Evolutionary conservation across 257 asterid genomes (phyloP).

Genomic region (Thymus mandschuricus): DNA sequence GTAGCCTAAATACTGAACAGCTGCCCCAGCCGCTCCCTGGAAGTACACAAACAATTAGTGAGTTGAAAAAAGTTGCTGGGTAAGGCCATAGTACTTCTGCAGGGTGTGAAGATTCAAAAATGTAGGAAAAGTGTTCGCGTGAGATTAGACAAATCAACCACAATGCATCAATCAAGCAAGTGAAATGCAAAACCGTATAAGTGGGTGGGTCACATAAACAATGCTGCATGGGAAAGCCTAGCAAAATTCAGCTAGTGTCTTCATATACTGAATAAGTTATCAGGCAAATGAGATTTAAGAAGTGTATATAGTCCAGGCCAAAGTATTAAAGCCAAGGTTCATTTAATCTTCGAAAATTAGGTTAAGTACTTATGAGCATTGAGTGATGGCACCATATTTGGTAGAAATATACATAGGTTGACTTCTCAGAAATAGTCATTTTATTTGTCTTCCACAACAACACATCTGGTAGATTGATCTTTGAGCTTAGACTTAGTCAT

Average conservation of each 20-base stretch:
- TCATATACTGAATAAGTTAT: background rate
- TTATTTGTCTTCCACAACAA: background rate
- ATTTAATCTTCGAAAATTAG: constrained; percentile 5
- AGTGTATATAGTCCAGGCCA: background rate
- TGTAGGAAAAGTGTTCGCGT: constrained; percentile 15
- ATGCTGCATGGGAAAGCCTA: constrained; percentile 23
- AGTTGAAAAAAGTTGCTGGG: constrained; percentile 10
- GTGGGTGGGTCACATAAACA: background rate
- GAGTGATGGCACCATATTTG: constrained; percentile 2
- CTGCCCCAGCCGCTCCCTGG: constrained; percentile 95
- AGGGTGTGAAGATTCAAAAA: constrained; percentile 27
- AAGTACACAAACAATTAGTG: constrained; percentile 42
- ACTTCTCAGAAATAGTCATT: constrained; percentile 10
- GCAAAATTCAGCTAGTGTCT: constrained; percentile 16
- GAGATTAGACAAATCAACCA: constrained; percentile 13
- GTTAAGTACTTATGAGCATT: background rate
- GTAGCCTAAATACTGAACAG: constrained; percentile 93
- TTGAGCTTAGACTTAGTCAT: background rate
- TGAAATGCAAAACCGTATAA: constrained; percentile 10
- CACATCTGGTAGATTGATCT: background rate
- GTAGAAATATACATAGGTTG: background rate
- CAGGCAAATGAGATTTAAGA: constrained; percentile 3
- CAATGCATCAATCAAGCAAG: background rate
- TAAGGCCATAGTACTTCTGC: constrained; percentile 30
- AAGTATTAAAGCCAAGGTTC: background rate